Evolutionary conservation across 1,284 basidiomycete genomes (phyloP).

Genomic region (Spongiforma sp.): DNA sequence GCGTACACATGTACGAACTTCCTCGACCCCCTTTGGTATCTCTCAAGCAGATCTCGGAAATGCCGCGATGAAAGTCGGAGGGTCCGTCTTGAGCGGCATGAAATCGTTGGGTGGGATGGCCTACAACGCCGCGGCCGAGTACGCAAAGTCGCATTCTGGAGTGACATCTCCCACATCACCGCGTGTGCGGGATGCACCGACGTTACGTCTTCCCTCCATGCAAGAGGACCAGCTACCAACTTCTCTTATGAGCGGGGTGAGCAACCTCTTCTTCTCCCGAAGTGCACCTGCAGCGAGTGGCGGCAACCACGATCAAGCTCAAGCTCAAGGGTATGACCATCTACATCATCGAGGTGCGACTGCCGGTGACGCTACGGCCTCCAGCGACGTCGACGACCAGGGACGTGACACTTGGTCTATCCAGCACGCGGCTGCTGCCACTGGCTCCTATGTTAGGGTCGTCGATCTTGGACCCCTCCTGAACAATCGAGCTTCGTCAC

Average conservation of each 20-base stretch:
- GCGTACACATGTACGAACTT: constrained; percentile 24
- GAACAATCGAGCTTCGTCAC: constrained; percentile 13
- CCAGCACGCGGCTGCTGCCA: constrained; percentile 2
- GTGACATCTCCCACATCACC: constrained; percentile 9
- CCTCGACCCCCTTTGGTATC: constrained; percentile 36
- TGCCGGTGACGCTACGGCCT: constrained; percentile 16
- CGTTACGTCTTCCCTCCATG: constrained; percentile 16
- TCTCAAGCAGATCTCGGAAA: constrained; percentile 55
- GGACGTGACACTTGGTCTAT: constrained; percentile 4
- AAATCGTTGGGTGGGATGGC: constrained; percentile 68
- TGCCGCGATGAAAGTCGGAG: constrained; percentile 63
- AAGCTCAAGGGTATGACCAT: constrained; percentile 6
- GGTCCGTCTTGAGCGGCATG: constrained; percentile 66
- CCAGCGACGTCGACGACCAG: constrained; percentile 10
- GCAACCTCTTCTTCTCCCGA: constrained; percentile 57
- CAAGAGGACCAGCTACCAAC: constrained; percentile 16
- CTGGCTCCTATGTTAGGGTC: constrained; percentile 54
- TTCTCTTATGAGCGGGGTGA: constrained; percentile 27
- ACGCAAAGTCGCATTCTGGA: constrained; percentile 31
- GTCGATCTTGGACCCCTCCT: constrained; percentile 57
- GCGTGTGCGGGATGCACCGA: constrained; percentile 4
- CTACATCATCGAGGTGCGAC: constrained; percentile 15
- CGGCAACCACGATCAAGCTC: constrained; percentile 21
- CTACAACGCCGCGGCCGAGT: constrained; percentile 52
- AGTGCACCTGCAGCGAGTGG: constrained; percentile 60